Conservation (phyloP, 305 asterid species). For the Fraxinus albicans region DNA sequence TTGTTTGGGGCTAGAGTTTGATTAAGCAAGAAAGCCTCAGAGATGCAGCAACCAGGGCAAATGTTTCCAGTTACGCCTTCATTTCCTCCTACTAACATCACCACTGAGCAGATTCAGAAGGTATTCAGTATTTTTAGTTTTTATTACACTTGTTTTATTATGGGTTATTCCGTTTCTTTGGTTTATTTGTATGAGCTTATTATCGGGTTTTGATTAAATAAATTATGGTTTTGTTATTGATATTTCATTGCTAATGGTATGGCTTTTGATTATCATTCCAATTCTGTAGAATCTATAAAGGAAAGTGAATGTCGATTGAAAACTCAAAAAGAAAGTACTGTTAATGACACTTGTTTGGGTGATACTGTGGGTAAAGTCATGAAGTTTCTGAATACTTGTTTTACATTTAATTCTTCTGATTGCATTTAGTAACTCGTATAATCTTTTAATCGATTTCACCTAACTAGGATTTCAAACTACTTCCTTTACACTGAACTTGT, state of each 20-base stretch:
- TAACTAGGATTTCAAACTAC: neutral
- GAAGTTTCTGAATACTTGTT: neutral
- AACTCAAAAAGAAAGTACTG: neutral
- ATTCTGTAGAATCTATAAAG: neutral
- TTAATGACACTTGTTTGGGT: neutral
- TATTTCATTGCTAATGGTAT: neutral
- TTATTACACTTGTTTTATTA: neutral
- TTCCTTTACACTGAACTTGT: neutral
- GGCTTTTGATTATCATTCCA: slow-evolving; percentile 1
- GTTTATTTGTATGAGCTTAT: neutral
- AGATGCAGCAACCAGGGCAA: slow-evolving; percentile 42
- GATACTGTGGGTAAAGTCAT: neutral
- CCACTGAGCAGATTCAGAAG: slow-evolving; percentile 56
- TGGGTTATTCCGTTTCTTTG: neutral
- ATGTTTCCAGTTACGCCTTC: slow-evolving; percentile 45
- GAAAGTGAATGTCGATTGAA: neutral
- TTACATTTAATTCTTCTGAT: neutral
- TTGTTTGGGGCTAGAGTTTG: neutral
- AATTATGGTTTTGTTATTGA: neutral
- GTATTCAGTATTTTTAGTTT: slow-evolving; percentile 7
- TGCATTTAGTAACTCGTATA: neutral
- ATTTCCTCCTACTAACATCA: slow-evolving; percentile 41
- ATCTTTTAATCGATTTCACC: neutral
- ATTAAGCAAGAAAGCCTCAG: neutral
- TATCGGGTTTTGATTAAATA: neutral